Percentiles rank a stretch among this genome's conserved stretches.
Conservation (phyloP, 192 early-diverging fungal genomes). For the Backusella sp. region DNA sequence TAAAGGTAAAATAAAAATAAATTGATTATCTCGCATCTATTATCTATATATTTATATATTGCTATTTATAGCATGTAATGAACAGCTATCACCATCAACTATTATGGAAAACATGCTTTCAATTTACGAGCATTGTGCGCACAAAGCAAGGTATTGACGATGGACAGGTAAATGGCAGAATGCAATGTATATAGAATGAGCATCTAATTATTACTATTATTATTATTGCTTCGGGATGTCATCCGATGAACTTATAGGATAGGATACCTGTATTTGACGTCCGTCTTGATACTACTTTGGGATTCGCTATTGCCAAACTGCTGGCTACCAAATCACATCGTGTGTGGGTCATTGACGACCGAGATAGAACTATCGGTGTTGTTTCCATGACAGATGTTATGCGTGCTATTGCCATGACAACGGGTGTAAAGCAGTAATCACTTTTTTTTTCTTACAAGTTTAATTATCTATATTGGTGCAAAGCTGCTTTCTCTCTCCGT, state of each 20-base stretch:
- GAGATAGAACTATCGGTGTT: constrained; percentile 59
- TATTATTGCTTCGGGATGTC: not conserved
- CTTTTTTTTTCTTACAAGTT: too few species aligned
- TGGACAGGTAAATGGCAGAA: constrained; percentile 45
- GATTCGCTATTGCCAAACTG: constrained; percentile 72
- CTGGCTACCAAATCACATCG: constrained; percentile 81
- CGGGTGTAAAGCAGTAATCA: not conserved
- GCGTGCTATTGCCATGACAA: constrained; percentile 28
- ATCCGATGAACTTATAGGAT: constrained; percentile 38
- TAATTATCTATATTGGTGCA: too few species aligned
- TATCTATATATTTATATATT: constrained; percentile 2
- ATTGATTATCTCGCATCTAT: not conserved
- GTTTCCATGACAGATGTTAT: constrained; percentile 82
- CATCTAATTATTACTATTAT: too few species aligned
- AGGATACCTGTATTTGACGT: constrained; percentile 77
- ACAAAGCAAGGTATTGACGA: constrained; percentile 65
- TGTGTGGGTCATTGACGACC: constrained; percentile 71
- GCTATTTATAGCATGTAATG: constrained; percentile 27
- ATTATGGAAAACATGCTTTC: constrained; percentile 56
- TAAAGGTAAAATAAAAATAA: constrained; percentile 43
- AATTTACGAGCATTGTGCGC: constrained; percentile 60
- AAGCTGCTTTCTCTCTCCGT: too few species aligned
- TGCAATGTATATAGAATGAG: too few species aligned
- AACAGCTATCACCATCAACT: constrained; percentile 44
- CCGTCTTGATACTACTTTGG: constrained; percentile 64